These are phyloP conservation scores for Aspergillus clavatus DNA, from an alignment of 2,329 filamentous ascomycete genomes.

Conservation along the genomic window DNA sequence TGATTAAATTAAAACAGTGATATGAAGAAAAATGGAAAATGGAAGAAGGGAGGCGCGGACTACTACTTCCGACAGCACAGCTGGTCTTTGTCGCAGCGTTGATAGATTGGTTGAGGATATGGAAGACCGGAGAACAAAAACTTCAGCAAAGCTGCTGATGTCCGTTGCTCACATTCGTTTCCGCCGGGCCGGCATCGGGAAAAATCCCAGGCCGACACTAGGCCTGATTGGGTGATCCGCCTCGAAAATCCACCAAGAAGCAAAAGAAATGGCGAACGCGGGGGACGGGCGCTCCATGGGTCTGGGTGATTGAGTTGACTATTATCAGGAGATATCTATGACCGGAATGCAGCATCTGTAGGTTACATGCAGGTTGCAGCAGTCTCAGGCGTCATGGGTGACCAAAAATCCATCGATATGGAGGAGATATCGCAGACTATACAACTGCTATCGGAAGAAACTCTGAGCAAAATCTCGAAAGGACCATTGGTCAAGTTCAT, in stretches of 20 bases:
- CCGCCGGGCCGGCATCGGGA: constrained; percentile 15
- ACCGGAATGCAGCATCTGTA: constrained; percentile 3
- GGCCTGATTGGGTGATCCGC: constrained; percentile 19
- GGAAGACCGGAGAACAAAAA: constrained; percentile 29
- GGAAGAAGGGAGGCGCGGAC: constrained; percentile 9
- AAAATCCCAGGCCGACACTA: constrained; percentile 23
- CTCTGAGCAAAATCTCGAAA: constrained; percentile 31
- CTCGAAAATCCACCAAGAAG: constrained; percentile 27
- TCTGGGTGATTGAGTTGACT: background rate
- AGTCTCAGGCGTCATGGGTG: constrained; percentile 10
- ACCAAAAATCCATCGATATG: constrained; percentile 19
- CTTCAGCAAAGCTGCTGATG: constrained; percentile 25
- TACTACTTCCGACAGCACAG: constrained; percentile 1
- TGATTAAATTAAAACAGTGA: constrained; percentile 23
- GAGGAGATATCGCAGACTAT: constrained; percentile 31
- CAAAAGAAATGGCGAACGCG: constrained; percentile 24
- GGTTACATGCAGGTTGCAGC: constrained; percentile 14
- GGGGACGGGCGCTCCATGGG: constrained; percentile 15
- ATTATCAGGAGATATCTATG: background rate
- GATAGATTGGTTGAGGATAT: constrained; percentile 13
- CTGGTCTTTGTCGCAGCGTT: constrained; percentile 2
- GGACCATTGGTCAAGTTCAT: constrained; percentile 34
- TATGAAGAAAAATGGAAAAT: constrained; percentile 19
- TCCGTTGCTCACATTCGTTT: constrained; percentile 25
- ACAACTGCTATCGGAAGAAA: constrained; percentile 33